Evolutionary conservation across 1,139 yeast genomes (phyloP).

Genomic region (Kluyveromyces marxianus): DNA sequence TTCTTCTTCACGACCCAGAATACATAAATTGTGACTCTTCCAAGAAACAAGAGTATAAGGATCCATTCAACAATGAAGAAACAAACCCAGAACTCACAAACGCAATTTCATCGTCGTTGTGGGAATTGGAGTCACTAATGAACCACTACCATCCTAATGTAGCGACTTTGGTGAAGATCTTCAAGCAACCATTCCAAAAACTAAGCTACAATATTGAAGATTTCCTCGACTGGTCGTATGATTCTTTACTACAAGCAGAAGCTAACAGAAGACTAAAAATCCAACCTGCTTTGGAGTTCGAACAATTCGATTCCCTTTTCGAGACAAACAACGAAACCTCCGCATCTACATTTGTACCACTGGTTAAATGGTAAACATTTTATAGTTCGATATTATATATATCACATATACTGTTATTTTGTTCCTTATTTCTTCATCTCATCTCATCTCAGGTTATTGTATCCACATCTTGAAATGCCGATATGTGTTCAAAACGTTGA

Average conservation of each 20-base stretch:
- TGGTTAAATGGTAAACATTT: constrained; percentile 1
- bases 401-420: neutral
- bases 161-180: constrained; percentile 82
- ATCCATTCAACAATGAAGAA: constrained; percentile 61
- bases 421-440: neutral
- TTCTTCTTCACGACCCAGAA: constrained; percentile 55
- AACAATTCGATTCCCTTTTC: constrained; percentile 28
- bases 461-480: no score
- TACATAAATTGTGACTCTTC: constrained; percentile 23
- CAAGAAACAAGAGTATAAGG: constrained; percentile 38
- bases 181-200: constrained; percentile 84
- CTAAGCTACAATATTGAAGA: constrained; percentile 86
- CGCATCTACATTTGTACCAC: constrained; percentile 7
- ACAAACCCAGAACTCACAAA: constrained; percentile 67
- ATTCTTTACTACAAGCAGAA: constrained; percentile 69
- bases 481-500: no score
- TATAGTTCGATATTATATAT: neutral
- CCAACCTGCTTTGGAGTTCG: constrained; percentile 76
- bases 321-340: constrained; percentile 9
- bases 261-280: constrained; percentile 58
- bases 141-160: constrained; percentile 95
- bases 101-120: constrained; percentile 78
- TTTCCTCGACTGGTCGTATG: constrained; percentile 86
- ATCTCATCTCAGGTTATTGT: neutral
- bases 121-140: constrained; percentile 83